phyloP scores from a whole-genome alignment of 1,284 basidiomycete genomes.

The Flammula alnicola region DNA sequence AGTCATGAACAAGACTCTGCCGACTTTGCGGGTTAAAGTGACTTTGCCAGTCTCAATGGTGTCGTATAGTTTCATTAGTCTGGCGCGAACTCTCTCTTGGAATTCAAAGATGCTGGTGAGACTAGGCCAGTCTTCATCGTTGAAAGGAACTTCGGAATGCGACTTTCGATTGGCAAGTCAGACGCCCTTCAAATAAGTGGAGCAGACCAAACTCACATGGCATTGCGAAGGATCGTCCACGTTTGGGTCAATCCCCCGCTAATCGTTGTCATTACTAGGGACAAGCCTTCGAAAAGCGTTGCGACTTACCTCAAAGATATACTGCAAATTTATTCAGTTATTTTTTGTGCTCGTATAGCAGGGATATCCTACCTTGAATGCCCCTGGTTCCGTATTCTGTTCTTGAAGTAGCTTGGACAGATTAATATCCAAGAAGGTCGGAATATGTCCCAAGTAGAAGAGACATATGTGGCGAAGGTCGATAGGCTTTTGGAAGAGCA shows the following conservation, averaged over 20 bases:
- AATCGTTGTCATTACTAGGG: conserved; percentile 27
- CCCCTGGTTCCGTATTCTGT: conserved; percentile 80
- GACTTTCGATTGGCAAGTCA: conserved; percentile 47
- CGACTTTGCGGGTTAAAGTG: conserved; percentile 67
- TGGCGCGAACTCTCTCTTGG: conserved; percentile 72
- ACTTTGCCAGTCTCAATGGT: conserved; percentile 66
- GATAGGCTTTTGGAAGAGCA: conserved; percentile 93
- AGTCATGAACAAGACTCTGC: conserved; percentile 86
- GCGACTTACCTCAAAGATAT: conserved; percentile 78
- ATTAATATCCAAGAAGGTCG: conserved; percentile 91
- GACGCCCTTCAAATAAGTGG: neutral
- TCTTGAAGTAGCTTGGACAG: conserved; percentile 78
- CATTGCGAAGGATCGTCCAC: conserved; percentile 87
- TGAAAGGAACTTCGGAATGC: conserved; percentile 87
- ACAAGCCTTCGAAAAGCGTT: neutral
- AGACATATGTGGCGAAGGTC: conserved; percentile 89
- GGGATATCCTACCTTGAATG: conserved; percentile 66
- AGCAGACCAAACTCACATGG: conserved; percentile 59
- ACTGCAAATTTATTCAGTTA: conserved; percentile 38
- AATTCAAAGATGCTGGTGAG: conserved; percentile 79
- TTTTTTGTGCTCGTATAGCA: conserved; percentile 1
- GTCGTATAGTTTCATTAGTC: conserved; percentile 77
- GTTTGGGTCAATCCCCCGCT: conserved; percentile 96
- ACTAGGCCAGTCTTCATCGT: conserved; percentile 87
- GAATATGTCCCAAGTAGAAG: conserved; percentile 91